Conservation (phyloP, 2,329 filamentous ascomycete species). For the Bipolaris sorokiniana region DNA sequence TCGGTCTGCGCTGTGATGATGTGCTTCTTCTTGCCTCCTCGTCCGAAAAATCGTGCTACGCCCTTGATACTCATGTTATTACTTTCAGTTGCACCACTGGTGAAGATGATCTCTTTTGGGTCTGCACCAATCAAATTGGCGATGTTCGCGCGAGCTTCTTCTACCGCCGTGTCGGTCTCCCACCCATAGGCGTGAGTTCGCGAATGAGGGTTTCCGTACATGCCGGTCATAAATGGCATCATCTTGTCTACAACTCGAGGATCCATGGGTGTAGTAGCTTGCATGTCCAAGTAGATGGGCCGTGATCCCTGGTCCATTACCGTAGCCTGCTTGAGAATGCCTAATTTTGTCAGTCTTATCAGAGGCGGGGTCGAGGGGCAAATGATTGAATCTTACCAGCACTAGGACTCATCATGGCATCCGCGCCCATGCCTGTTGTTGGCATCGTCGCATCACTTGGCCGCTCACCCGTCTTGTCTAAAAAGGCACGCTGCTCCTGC, state of each 20-base stretch:
- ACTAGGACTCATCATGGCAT: slow-evolving; percentile 80
- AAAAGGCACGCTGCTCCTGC: slow-evolving; percentile 82
- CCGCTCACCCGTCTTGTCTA: slow-evolving; percentile 61
- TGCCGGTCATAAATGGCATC: slow-evolving; percentile 90
- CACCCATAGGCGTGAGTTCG: slow-evolving; percentile 97
- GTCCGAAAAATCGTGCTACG: slow-evolving; percentile 92
- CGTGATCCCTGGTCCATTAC: slow-evolving; percentile 91
- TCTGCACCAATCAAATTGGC: slow-evolving; percentile 90
- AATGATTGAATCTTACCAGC: slow-evolving; percentile 58
- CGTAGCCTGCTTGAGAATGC: slow-evolving; percentile 87
- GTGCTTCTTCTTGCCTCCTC: slow-evolving; percentile 95
- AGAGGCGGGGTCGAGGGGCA: slow-evolving; percentile 8
- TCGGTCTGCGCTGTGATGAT: slow-evolving; percentile 98
- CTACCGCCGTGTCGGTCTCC: slow-evolving; percentile 95
- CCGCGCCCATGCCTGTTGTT: slow-evolving; percentile 62
- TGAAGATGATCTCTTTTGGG: slow-evolving; percentile 98
- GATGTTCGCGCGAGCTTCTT: slow-evolving; percentile 82
- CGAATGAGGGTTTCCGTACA: slow-evolving; percentile 97
- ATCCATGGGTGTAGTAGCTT: slow-evolving; percentile 94
- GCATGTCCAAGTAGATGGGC: slow-evolving; percentile 98
- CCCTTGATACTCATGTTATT: slow-evolving; percentile 99
- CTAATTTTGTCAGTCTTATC: slow-evolving; percentile 48
- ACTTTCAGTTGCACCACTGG: slow-evolving; percentile 95
- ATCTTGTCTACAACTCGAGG: slow-evolving; percentile 95
- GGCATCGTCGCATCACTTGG: slow-evolving; percentile 66